phyloP scores from a whole-genome alignment of 2,329 filamentous ascomycete species.

The Plenodomus lindquistii region DNA sequence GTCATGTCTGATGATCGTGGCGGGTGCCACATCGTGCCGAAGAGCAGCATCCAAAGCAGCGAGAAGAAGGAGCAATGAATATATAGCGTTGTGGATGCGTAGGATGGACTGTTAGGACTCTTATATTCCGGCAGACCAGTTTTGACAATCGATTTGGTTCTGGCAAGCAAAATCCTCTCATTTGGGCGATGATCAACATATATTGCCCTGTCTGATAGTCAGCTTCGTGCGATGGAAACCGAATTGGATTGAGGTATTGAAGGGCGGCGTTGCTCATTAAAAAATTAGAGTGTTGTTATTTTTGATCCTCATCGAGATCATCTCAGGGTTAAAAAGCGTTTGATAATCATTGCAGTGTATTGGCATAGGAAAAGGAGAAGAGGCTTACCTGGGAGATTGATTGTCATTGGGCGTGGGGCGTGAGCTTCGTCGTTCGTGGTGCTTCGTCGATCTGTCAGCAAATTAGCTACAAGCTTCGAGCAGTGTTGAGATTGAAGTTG shows the following conservation, averaged over 20 bases:
- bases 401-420: too few species aligned
- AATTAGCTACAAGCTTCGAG: not conserved
- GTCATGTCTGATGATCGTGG: constrained; percentile 11
- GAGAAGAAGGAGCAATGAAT: not conserved
- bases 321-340: not conserved
- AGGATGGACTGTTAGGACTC: not conserved
- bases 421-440: not conserved
- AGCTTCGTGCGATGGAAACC: not conserved
- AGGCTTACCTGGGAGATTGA: not conserved
- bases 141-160: too few species aligned
- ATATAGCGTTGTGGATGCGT: not conserved
- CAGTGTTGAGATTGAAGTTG: not conserved
- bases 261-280: constrained; percentile 56
- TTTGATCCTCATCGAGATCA: not conserved
- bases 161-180: too few species aligned
- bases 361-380: not conserved
- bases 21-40: constrained; percentile 15
- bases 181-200: too few species aligned
- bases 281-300: constrained; percentile 74
- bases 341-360: not conserved
- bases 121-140: too few species aligned
- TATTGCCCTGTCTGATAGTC: not conserved
- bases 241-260: constrained; percentile 1
- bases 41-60: constrained; percentile 7
- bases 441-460: not conserved